These are phyloP conservation scores for Aspergillus nidulans DNA, from an alignment of 495 filamentous ascomycete species.

Conservation along the genomic window DNA sequence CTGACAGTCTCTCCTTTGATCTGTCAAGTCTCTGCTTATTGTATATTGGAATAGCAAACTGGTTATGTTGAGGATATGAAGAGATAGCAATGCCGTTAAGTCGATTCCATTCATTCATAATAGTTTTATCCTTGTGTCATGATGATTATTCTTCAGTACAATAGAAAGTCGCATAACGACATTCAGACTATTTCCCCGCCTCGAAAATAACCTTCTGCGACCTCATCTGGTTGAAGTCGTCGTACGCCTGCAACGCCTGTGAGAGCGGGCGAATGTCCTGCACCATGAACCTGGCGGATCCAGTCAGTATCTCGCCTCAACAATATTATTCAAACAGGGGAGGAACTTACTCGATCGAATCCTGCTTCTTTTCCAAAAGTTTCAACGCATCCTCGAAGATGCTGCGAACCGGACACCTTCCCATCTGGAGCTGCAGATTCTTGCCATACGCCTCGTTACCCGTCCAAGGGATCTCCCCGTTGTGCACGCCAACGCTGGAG, in stretches of 20 bases:
- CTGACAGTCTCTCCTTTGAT: no score
- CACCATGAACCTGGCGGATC: slow-evolving; percentile 31
- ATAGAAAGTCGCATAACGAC: no score
- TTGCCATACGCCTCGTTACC: slow-evolving; percentile 83
- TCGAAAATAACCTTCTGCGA: slow-evolving; percentile 37
- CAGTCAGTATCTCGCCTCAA: slow-evolving; percentile 12
- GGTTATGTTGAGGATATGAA: no score
- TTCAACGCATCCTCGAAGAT: slow-evolving; percentile 16
- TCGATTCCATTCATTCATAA: no score
- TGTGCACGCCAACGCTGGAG: slow-evolving; percentile 82
- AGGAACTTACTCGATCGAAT: slow-evolving; percentile 26
- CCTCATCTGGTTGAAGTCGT: slow-evolving; percentile 35
- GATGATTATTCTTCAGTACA: no score
- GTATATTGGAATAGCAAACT: no score
- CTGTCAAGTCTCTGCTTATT: no score
- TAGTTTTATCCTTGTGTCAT: no score
- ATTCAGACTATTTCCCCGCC: slow-evolving; percentile 23
- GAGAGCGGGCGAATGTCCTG: slow-evolving; percentile 34
- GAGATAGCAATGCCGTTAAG: no score
- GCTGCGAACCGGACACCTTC: slow-evolving; percentile 74
- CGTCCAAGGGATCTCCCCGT: slow-evolving; percentile 82
- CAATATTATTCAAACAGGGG: background rate
- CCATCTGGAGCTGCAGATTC: slow-evolving; percentile 85
- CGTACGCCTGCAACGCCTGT: slow-evolving; percentile 30
- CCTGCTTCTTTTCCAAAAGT: slow-evolving; percentile 23